Conservation (phyloP, 129 eudicot genomes). For the Flaveria bidentis region DNA sequence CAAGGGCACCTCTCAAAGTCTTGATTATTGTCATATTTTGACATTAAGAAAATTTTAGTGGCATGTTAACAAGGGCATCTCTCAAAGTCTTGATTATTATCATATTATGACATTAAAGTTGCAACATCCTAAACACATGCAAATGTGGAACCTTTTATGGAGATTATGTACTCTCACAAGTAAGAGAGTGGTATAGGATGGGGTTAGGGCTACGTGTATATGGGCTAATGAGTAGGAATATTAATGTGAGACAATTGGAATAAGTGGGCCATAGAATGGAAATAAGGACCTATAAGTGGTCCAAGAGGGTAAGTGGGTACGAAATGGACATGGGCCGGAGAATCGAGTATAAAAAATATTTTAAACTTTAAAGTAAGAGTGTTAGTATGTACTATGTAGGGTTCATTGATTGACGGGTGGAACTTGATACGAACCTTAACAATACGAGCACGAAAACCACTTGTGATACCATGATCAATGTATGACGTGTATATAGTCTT, state of each 20-base stretch:
- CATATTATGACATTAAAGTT: constrained; percentile 14
- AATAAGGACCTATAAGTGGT: constrained; percentile 13
- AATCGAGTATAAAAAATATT: too few species aligned
- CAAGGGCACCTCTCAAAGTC: background rate
- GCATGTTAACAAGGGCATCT: background rate
- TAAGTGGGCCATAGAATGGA: background rate
- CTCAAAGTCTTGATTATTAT: background rate
- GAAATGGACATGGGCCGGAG: background rate
- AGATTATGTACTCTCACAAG: constrained; percentile 8
- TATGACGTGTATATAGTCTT: too few species aligned
- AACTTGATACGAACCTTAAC: too few species aligned
- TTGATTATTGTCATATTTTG: constrained; percentile 14
- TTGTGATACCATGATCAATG: too few species aligned
- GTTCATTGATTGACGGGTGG: too few species aligned
- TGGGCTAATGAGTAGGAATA: background rate
- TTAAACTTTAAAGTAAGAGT: too few species aligned
- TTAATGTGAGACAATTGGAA: background rate
- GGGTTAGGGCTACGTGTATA: background rate
- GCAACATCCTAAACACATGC: constrained; percentile 12
- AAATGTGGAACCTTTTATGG: constrained; percentile 5
- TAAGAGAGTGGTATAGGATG: background rate
- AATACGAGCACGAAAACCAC: too few species aligned
- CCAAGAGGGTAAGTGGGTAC: background rate
- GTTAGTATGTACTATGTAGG: too few species aligned
- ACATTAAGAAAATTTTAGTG: background rate